Conservation (phyloP, 331 rosid genomes). For the Erythrophleum ivorense region DNA sequence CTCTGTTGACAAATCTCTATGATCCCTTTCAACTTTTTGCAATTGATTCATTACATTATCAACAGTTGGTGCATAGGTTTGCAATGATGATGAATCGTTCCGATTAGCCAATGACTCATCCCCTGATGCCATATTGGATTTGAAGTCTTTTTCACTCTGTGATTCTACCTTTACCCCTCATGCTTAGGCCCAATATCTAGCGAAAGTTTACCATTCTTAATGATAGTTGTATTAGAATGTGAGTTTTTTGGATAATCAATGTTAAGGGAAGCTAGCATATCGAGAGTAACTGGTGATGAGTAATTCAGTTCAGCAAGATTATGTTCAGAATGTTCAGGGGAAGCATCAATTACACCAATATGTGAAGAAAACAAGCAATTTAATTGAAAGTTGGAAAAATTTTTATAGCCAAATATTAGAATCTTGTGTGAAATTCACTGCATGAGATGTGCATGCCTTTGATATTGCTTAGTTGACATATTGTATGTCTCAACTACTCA, state of each 20-base stretch:
- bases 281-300: neutral
- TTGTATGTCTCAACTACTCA: neutral
- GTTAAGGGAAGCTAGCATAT: neutral
- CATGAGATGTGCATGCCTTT: neutral
- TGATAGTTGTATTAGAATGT: neutral
- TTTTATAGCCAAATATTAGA: neutral
- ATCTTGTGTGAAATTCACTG: neutral
- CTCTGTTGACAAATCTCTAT: no score
- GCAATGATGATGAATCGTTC: no score
- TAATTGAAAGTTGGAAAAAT: slow-evolving; percentile 14
- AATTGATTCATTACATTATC: no score
- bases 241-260: slow-evolving; percentile 17
- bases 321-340: slow-evolving; percentile 18
- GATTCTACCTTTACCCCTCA: neutral
- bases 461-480: neutral
- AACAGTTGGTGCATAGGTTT: no score
- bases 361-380: slow-evolving; percentile 5
- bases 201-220: neutral
- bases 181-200: neutral
- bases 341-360: neutral
- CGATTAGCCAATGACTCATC: neutral
- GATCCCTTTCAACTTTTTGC: no score
- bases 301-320: neutral
- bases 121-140: slow-evolving; percentile 13
- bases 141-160: neutral